Percentiles rank a stretch among this genome's conserved stretches.
These are phyloP conservation scores for Pleurotus citrinopileatus DNA, from an alignment of 768 basidiomycete genomes.

Conservation along the genomic window DNA sequence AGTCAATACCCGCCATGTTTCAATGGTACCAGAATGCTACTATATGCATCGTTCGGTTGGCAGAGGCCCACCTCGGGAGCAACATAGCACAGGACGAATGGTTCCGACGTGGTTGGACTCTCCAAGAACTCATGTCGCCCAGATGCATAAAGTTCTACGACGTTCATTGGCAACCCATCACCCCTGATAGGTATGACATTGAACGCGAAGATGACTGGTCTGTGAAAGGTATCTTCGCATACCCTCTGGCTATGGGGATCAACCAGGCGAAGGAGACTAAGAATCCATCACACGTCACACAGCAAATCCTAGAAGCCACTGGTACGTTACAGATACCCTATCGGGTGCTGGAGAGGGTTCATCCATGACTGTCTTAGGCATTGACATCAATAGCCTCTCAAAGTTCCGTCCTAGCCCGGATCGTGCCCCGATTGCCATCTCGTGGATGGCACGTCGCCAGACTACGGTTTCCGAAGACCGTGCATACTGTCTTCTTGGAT, in stretches of 20 bases:
- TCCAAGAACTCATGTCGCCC: neutral
- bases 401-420: neutral
- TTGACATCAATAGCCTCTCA: neutral
- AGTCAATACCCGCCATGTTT: neutral
- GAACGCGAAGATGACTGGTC: neutral
- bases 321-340: neutral
- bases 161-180: neutral
- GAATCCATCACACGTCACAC: neutral
- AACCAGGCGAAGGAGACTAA: neutral
- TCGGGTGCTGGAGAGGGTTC: neutral
- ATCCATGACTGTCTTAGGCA: neutral
- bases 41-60: slow-evolving; percentile 2
- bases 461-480: neutral
- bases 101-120: neutral
- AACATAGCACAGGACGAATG: neutral
- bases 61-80: neutral
- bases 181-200: neutral
- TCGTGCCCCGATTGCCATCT: neutral
- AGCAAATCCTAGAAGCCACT: neutral
- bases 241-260: neutral
- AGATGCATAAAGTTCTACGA: neutral
- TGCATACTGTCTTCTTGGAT: neutral
- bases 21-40: neutral
- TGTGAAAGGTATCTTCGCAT: neutral
- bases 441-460: slow-evolving; percentile 1